A percentile compares a stretch with the other conserved stretches of the same genome.
phyloP scores from a whole-genome alignment of 441 rosid species.

The Bocquillonia castaneifolia region DNA sequence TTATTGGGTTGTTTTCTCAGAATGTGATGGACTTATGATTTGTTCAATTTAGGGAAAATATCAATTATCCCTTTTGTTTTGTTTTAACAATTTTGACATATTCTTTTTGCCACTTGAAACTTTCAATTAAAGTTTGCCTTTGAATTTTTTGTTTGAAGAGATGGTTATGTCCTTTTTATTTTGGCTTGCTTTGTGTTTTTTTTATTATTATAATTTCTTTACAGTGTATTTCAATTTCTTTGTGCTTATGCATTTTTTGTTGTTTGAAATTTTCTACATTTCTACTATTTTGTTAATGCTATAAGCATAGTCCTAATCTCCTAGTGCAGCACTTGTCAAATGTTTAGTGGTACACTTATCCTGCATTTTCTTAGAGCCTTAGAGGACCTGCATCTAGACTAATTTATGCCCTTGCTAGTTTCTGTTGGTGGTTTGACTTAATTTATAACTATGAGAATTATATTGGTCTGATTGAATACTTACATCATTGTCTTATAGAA shows the following conservation, averaged over 20 bases:
- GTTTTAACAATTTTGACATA: neutral
- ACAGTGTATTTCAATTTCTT: neutral
- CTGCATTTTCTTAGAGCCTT: neutral
- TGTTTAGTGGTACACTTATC: neutral
- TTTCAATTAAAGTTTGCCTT: neutral
- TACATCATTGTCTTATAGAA: neutral
- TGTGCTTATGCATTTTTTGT: neutral
- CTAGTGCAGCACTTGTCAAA: too few species aligned
- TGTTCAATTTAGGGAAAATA: neutral
- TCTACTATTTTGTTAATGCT: neutral
- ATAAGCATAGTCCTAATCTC: neutral
- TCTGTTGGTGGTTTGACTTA: neutral
- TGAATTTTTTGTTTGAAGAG: neutral
- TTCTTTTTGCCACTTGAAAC: neutral
- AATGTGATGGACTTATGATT: neutral
- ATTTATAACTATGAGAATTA: neutral
- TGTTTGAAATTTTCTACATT: neutral
- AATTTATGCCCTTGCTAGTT: neutral
- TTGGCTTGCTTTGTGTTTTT: neutral
- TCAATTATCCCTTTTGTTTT: neutral
- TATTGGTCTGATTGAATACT: neutral
- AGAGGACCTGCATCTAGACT: neutral
- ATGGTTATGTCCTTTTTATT: neutral
- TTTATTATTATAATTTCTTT: neutral
- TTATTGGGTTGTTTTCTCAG: neutral